These are phyloP conservation scores for Diaporthe ilicicola DNA, from an alignment of 2,329 filamentous ascomycete species.

Conservation along the genomic window DNA sequence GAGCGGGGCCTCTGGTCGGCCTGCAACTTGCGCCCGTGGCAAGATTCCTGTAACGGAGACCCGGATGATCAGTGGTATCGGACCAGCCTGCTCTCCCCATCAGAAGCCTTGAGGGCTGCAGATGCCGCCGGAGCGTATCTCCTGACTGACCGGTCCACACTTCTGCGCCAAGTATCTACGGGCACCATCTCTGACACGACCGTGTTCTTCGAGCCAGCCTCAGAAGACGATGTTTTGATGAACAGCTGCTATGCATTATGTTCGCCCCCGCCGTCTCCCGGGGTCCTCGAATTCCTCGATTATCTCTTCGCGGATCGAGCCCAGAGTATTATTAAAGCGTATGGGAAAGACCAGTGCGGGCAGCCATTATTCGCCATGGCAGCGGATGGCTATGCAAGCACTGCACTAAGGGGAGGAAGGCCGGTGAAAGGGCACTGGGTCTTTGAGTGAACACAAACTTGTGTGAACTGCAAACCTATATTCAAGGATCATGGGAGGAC, in stretches of 20 bases:
- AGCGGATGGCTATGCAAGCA: slow-evolving; percentile 19
- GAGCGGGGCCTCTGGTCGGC: slow-evolving; percentile 20
- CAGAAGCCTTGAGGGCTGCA: slow-evolving; percentile 25
- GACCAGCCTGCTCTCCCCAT: slow-evolving; percentile 22
- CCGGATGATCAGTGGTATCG: slow-evolving; percentile 18
- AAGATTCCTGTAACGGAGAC: neutral
- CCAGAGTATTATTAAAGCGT: neutral
- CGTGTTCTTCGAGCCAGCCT: slow-evolving; percentile 26
- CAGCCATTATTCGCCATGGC: slow-evolving; percentile 13
- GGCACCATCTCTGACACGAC: slow-evolving; percentile 20
- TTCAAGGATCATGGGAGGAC: too few species aligned
- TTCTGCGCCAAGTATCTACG: slow-evolving; percentile 28
- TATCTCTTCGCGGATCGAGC: slow-evolving; percentile 16
- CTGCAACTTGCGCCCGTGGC: slow-evolving; percentile 15
- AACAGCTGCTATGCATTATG: slow-evolving; percentile 29
- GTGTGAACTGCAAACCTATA: too few species aligned
- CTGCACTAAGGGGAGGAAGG: neutral
- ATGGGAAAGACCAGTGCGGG: slow-evolving; percentile 5
- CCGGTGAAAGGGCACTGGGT: neutral
- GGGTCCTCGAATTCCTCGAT: slow-evolving; percentile 16
- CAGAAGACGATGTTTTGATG: slow-evolving; percentile 25
- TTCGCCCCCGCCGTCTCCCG: neutral
- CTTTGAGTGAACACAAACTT: neutral
- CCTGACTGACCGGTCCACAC: slow-evolving; percentile 31
- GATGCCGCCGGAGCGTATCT: slow-evolving; percentile 26